Evolutionary conservation across 371 early-diverging fungal genomes (phyloP).

Genomic region (Apophysomyces trapeziformis): DNA sequence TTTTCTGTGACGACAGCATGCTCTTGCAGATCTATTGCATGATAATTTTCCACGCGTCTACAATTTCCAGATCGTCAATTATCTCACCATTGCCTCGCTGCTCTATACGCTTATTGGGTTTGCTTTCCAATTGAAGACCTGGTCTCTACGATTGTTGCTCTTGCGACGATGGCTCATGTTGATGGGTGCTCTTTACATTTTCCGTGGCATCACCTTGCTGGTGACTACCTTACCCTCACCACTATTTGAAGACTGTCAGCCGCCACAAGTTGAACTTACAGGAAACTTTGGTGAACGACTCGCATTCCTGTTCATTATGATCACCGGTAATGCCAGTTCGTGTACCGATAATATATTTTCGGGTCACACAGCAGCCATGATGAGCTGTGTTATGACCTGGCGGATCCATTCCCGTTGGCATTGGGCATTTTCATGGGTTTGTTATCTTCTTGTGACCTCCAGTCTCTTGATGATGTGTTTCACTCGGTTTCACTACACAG

Average conservation of each 20-base stretch:
- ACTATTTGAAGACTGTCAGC: conserved; percentile 47
- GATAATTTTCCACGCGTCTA: conserved; percentile 41
- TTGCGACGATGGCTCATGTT: conserved; percentile 66
- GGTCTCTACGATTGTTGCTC: conserved; percentile 56
- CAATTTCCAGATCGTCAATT: conserved; percentile 48
- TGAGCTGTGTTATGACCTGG: conserved; percentile 64
- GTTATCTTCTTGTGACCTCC: conserved; percentile 53
- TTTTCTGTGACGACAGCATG: conserved; percentile 19
- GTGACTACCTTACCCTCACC: conserved; percentile 77
- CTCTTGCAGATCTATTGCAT: conserved; percentile 38
- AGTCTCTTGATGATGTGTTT: conserved; percentile 65
- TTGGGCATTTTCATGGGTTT: conserved; percentile 51
- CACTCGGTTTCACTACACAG: conserved; percentile 71
- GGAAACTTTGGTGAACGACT: conserved; percentile 35
- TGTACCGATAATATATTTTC: conserved; percentile 82
- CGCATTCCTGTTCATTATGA: conserved; percentile 29
- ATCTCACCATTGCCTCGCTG: conserved; percentile 46
- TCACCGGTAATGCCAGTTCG: conserved; percentile 43
- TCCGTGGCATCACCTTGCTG: conserved; percentile 64
- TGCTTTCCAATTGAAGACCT: conserved; percentile 49
- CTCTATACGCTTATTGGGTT: conserved; percentile 51
- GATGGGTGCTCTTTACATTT: conserved; percentile 59
- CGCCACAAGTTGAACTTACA: conserved; percentile 34
- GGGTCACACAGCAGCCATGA: conserved; percentile 72
- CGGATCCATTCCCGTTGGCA: conserved; percentile 63